Base-by-base conservation (phyloP, 192 early-diverging fungal genomes). In the Coemansia sp. region DNA sequence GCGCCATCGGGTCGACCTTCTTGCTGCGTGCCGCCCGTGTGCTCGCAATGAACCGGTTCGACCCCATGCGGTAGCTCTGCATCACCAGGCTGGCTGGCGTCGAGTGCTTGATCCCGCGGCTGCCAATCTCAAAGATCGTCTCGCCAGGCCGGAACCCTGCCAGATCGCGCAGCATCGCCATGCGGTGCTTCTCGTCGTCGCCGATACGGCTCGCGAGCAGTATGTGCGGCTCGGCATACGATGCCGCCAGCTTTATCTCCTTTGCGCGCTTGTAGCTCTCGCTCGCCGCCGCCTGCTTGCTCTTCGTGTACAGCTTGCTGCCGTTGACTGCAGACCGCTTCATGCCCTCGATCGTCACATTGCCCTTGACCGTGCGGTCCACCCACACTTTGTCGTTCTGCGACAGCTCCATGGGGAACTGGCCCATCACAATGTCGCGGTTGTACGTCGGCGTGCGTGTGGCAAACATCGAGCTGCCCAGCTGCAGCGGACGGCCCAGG, bases 51-150 rank as follows among this genome's bases (percentile, higher is more conserved):
- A 43, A 67, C 5, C 50, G 32, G 45, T 39, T 56, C 22, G n/a
- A 83, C 62, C 51, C 79, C 73, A 67, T 83, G 74, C 63, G 86
- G 83, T 58, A 72, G 58, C 76, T 83, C 47, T 83, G 82, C 89
- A 95, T 94, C 17, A 90, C 67, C 25, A 83, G 64, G 2, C 86
- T 85, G 21, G 88, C 85, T 0, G 86, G 84, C 3, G 89, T 87
- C 7, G 88, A 57, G 29, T 92, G 83, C 69, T 89, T 95, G 58
- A 76, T 70, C 27, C 97, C 97, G 60, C 92, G 86, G 54, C 85
- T 89, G 23, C 93, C 93, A 35, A 94, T 84, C 67, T 99, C 97
- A 71, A 99, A 99, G 27, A 99, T 89, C 4, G 97, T 97, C 82
- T 98, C 93, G 24, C 77, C 65, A 8, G 95, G 95, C 15, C 94